Evolutionary conservation across 2,329 filamentous ascomycete genomes (phyloP).

Genomic region (Aspergillus arachidicola): DNA sequence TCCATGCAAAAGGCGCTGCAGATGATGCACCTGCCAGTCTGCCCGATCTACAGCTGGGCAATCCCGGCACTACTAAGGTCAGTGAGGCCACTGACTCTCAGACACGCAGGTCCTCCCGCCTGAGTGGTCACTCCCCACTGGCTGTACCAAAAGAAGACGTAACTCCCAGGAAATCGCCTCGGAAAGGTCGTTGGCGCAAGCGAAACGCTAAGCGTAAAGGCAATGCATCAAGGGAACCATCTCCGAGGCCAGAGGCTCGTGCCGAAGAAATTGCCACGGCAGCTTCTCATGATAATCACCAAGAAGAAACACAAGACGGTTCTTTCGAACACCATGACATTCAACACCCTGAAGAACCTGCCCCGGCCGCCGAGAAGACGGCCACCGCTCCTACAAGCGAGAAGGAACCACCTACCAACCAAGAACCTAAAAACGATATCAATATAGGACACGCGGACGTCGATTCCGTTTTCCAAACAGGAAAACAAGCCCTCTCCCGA

Average conservation of each 20-base stretch:
- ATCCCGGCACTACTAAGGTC: neutral
- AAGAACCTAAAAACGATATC: conserved; percentile 11
- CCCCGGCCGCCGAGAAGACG: neutral
- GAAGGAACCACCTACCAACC: neutral
- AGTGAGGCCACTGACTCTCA: conserved; percentile 22
- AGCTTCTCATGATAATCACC: neutral
- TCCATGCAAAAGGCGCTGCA: conserved; percentile 19
- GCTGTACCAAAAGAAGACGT: conserved; percentile 15
- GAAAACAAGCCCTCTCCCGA: conserved; percentile 3
- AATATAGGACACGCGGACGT: conserved; percentile 19
- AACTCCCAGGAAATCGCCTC: conserved; percentile 18
- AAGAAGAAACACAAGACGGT: neutral
- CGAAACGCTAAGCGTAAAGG: conserved; percentile 21
- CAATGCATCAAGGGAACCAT: conserved; percentile 9
- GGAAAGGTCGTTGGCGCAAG: conserved; percentile 23
- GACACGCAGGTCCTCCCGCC: conserved; percentile 35
- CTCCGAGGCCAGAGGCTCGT: conserved; percentile 1
- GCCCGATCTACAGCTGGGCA: neutral
- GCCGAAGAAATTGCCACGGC: neutral
- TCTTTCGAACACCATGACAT: neutral
- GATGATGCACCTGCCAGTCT: neutral
- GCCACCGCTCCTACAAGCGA: neutral
- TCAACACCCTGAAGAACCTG: neutral
- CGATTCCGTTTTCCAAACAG: neutral
- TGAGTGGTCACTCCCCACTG: conserved; percentile 26